A percentile compares a stretch with the other conserved stretches of the same genome.
These are phyloP conservation scores for Chamaecrista fasciculata DNA, from an alignment of 306 rosid genomes.

Conservation along the genomic window DNA sequence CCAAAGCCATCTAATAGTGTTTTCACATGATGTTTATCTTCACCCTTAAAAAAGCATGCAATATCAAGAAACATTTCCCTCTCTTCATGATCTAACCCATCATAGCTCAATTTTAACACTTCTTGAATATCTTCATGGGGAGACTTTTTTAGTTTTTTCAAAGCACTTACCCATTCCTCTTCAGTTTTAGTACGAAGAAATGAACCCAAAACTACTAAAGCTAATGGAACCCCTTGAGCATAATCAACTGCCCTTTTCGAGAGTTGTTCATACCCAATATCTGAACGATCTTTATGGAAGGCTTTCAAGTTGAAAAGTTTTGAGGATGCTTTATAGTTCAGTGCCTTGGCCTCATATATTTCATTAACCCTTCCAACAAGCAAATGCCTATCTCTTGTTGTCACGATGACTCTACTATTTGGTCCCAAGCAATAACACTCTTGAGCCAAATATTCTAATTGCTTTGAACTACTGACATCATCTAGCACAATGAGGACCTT, in stretches of 20 bases:
- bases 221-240: not conserved
- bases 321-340: not conserved
- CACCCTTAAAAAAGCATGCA: constrained; percentile 29
- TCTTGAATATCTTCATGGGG: not conserved
- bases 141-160: not conserved
- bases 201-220: not conserved
- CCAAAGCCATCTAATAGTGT: constrained; percentile 22
- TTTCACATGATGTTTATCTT: not conserved
- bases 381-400: not conserved
- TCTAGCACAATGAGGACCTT: constrained; percentile 11
- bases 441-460: not conserved
- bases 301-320: not conserved
- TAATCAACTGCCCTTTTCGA: not conserved
- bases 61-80: constrained; percentile 23
- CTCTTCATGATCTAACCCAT: not conserved
- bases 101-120: not conserved
- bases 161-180: constrained; percentile 1
- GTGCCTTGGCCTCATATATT: no score
- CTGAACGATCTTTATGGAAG: not conserved
- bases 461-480: not conserved
- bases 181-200: no score
- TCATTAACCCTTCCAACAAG: not conserved
- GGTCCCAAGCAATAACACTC: not conserved
- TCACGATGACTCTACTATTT: not conserved
- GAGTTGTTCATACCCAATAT: not conserved